Evolutionary conservation across 2,329 filamentous ascomycete species (phyloP).

Genomic region (Nigrospora osmanthi): DNA sequence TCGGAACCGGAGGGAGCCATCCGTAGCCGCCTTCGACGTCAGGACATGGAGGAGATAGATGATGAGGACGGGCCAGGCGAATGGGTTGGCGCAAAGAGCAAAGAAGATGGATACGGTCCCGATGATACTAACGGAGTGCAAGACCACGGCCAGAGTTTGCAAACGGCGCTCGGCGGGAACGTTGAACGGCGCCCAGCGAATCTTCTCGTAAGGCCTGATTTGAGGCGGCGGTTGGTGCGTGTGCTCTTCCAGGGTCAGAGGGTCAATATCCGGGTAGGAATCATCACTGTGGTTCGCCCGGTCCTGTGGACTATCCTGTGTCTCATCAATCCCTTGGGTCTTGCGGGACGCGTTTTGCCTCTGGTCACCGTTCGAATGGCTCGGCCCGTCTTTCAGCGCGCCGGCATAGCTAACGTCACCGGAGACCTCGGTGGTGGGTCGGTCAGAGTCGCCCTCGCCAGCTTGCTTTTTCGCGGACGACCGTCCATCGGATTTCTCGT

Average conservation of each 20-base stretch:
- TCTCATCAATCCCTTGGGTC: background rate
- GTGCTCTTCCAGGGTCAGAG: slow-evolving; percentile 20
- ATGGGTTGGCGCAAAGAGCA: slow-evolving; percentile 80
- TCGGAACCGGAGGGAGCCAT: slow-evolving; percentile 67
- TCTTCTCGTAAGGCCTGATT: slow-evolving; percentile 32
- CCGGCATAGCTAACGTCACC: slow-evolving; percentile 4
- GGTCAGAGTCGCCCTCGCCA: background rate
- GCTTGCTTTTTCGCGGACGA: too few species aligned
- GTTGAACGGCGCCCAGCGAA: slow-evolving; percentile 77
- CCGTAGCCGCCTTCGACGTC: slow-evolving; percentile 68
- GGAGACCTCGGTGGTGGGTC: slow-evolving; percentile 1
- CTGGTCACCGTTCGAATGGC: background rate
- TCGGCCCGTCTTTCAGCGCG: slow-evolving; percentile 2
- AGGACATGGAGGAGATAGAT: slow-evolving; percentile 80
- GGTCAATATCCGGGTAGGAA: slow-evolving; percentile 23
- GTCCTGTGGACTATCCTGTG: background rate
- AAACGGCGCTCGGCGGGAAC: slow-evolving; percentile 63
- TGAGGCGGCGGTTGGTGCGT: slow-evolving; percentile 12
- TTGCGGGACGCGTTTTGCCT: background rate
- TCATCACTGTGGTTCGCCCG: slow-evolving; percentile 12
- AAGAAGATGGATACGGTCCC: slow-evolving; percentile 74
- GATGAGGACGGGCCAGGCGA: slow-evolving; percentile 75
- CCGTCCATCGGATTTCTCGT: too few species aligned
- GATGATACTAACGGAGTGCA: slow-evolving; percentile 66
- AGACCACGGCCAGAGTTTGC: slow-evolving; percentile 71